Base-by-base conservation (phyloP, 164 flowering plant genomes). In the Euptelea pleiosperma region DNA sequence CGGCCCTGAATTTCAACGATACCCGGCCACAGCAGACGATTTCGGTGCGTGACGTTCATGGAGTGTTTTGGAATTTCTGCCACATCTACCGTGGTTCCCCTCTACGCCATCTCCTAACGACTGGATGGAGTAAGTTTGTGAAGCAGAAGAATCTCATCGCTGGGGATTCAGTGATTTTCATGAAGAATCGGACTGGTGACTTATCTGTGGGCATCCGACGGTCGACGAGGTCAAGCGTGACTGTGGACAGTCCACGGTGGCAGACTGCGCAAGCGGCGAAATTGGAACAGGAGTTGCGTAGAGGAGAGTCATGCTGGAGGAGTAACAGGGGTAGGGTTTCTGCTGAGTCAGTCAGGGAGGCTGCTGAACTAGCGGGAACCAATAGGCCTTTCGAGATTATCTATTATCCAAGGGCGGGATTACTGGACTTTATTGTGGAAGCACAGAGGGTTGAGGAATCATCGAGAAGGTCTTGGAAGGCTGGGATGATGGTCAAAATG, bases 71-170 rank as follows among this genome's bases (percentile, higher is more conserved):
- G 89, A 62, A 72, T n/a, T 91, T 91, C 48, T 69, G 82, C 15
- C 81, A 75, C 42, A 75, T 77, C 7, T 86, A 73, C 62, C 81
- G 97, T 0, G 95, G 95, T 5, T 85, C 97, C 30, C 95, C 97
- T 1, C 69, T 87, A 22, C 74, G 95, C 50, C 95, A 91, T 52
- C 61, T 91, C 69, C 64, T 91, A 7, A 91, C 93, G 10, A 87
- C 95, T 2, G 97, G 97, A 0, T 91, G 97, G 97, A 87, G 91
- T 66, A 81, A 75, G 81, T 91, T 87, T 54, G 97, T 91, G 15
- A 86, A 87, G 60, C 4, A 49, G 8, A 87, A 87, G 82, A 82
- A 74, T 71, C 77, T 90, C 2, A 69, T 80, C 0, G 86, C 92
- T 0, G 95, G 93, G 0, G 97, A 91, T 54, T 76, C 89, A 0